Percentiles rank a stretch among this genome's conserved stretches.
These are phyloP conservation scores for Fusarium temperatum DNA, from an alignment of 2,329 filamentous ascomycete species.

Conservation along the genomic window DNA sequence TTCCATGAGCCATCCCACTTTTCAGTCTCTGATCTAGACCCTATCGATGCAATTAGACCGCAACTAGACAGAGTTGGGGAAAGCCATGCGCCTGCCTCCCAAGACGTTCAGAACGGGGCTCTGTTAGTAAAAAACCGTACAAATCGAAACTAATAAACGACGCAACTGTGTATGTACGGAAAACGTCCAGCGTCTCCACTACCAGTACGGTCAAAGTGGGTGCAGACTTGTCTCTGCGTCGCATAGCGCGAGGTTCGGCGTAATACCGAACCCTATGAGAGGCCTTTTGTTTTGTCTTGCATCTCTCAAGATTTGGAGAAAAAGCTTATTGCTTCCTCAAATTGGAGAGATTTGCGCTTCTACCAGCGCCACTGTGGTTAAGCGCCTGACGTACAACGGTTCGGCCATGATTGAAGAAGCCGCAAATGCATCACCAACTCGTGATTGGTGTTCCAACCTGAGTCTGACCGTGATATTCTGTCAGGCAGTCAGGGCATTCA, in stretches of 20 bases:
- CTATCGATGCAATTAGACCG: slow-evolving; percentile 17
- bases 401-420: not conserved
- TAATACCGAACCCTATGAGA: slow-evolving; percentile 10
- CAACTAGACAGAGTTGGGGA: slow-evolving; percentile 16
- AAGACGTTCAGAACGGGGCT: slow-evolving; percentile 23
- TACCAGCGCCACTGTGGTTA: not conserved
- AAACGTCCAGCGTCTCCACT: not conserved
- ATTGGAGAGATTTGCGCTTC: not conserved
- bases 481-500: not conserved
- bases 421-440: not conserved
- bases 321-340: slow-evolving; percentile 12
- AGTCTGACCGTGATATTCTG: not conserved
- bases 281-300: not conserved
- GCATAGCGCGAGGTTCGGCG: slow-evolving; percentile 16
- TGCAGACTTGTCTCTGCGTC: not conserved
- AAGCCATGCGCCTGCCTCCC: not conserved
- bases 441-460: not conserved
- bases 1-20: slow-evolving; percentile 21
- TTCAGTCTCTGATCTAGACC: slow-evolving; percentile 27
- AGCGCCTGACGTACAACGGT: slow-evolving; percentile 5
- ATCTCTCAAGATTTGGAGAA: slow-evolving; percentile 1
- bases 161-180: not conserved
- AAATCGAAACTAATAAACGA: slow-evolving; percentile 18
- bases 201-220: not conserved
- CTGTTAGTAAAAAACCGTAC: slow-evolving; percentile 29